Evolutionary conservation across 345 rosid species (phyloP).

Genomic region (Gossypium mustelinum): DNA sequence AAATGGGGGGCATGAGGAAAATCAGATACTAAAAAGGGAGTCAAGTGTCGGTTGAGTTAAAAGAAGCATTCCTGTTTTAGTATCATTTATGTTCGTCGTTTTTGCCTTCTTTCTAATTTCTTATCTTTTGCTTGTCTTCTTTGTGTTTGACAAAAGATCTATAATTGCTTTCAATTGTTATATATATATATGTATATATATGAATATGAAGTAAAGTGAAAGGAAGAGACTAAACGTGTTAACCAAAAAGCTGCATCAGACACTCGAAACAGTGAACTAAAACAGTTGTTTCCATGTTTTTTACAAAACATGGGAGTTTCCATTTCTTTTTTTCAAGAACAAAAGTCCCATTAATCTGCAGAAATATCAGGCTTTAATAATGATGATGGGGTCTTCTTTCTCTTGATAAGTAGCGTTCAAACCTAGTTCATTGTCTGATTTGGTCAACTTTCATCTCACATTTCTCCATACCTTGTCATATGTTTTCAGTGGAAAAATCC

Average conservation of each 20-base stretch:
- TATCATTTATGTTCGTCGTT: conserved; percentile 12
- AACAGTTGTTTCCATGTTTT: not conserved
- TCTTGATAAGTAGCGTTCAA: too few species aligned
- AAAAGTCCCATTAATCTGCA: not conserved
- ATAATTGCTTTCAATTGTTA: not conserved
- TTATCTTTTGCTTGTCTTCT: not conserved
- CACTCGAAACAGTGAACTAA: conserved; percentile 4
- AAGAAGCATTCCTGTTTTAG: conserved; percentile 19
- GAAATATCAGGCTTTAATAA: too few species aligned
- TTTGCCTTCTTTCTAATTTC: not conserved
- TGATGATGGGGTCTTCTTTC: too few species aligned
- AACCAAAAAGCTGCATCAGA: not conserved
- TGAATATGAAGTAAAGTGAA: not conserved
- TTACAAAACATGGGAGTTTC: not conserved
- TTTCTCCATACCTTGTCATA: too few species aligned
- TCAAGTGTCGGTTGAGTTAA: conserved; percentile 29
- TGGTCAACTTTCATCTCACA: too few species aligned
- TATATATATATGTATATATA: not conserved
- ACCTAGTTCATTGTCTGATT: too few species aligned
- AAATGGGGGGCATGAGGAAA: too few species aligned
- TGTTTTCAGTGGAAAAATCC: too few species aligned
- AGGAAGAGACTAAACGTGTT: not conserved
- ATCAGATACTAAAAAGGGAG: conserved; percentile 16
- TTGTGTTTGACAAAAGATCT: not conserved
- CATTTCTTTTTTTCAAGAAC: not conserved